These are phyloP conservation scores for Rutstroemia sp. DNA, from an alignment of 2,329 filamentous ascomycete species.

Conservation along the genomic window DNA sequence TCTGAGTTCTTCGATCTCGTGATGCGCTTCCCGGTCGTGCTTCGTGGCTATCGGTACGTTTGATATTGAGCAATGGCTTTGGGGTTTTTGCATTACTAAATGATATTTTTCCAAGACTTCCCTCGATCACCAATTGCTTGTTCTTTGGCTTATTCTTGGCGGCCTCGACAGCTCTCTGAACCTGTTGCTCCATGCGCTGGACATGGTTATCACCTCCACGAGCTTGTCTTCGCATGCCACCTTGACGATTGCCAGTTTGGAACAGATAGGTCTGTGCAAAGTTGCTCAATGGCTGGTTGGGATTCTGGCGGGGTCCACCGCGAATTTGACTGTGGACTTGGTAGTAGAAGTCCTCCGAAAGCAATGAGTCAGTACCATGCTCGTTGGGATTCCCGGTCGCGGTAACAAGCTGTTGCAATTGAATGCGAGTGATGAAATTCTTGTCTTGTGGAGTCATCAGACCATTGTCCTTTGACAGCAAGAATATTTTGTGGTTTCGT, in stretches of 20 bases:
- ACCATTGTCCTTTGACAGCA: constrained; percentile 88
- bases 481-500: constrained; percentile 95
- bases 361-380: constrained; percentile 67
- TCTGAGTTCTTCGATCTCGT: constrained; percentile 36
- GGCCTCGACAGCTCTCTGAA: constrained; percentile 92
- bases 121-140: constrained; percentile 92
- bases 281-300: constrained; percentile 86
- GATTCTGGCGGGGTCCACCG: constrained; percentile 80
- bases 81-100: constrained; percentile 99
- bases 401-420: constrained; percentile 90
- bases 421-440: constrained; percentile 97
- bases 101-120: constrained; percentile 93
- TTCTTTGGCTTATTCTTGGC: constrained; percentile 98
- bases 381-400: constrained; percentile 85
- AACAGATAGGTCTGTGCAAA: constrained; percentile 98
- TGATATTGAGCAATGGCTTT: constrained; percentile 90
- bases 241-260: constrained; percentile 81
- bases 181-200: constrained; percentile 98
- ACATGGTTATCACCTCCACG: constrained; percentile 92
- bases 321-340: constrained; percentile 95
- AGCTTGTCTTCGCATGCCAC: constrained; percentile 65
- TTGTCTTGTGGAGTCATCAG: constrained; percentile 99
- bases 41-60: constrained; percentile 66
- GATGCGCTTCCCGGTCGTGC: constrained; percentile 44
- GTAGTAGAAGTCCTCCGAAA: constrained; percentile 96